phyloP scores from a whole-genome alignment of 23 red algal genomes.

The Agarophyton chilense region DNA sequence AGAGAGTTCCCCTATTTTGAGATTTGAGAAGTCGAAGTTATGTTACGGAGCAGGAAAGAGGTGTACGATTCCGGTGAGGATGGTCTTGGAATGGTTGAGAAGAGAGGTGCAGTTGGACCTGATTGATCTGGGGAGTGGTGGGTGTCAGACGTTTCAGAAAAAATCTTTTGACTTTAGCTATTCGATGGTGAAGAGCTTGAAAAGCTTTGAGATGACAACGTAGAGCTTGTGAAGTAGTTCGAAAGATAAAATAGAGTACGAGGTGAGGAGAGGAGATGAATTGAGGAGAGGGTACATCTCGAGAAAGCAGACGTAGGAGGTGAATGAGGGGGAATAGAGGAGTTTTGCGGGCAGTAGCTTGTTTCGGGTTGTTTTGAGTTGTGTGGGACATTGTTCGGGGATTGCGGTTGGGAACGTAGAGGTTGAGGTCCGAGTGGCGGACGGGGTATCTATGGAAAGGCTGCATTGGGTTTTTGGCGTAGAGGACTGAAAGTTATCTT shows the following conservation, averaged over 20 bases:
- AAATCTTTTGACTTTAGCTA: neutral
- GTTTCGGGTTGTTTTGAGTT: too few relatives aligned
- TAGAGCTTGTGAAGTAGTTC: slow-evolving; percentile 11
- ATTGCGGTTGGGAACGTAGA: neutral
- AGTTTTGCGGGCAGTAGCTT: neutral
- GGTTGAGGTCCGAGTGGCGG: neutral
- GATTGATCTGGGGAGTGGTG: neutral
- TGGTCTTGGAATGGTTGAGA: neutral
- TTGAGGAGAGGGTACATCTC: neutral
- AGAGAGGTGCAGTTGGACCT: neutral
- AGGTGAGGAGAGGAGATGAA: neutral
- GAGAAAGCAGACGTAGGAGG: neutral
- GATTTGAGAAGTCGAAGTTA: neutral
- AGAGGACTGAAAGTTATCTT: neutral
- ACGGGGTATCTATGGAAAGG: neutral
- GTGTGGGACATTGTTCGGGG: neutral
- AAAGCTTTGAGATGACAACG: neutral
- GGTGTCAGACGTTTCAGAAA: neutral
- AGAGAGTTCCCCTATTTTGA: too few relatives aligned
- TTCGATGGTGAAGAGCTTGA: neutral
- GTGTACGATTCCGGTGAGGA: neutral
- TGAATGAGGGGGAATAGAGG: neutral
- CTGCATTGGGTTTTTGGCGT: neutral
- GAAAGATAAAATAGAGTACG: slow-evolving; percentile 20
- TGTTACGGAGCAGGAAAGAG: neutral